Base-by-base conservation (phyloP, 495 filamentous ascomycete species). In the Alectoria sarmentosa region DNA sequence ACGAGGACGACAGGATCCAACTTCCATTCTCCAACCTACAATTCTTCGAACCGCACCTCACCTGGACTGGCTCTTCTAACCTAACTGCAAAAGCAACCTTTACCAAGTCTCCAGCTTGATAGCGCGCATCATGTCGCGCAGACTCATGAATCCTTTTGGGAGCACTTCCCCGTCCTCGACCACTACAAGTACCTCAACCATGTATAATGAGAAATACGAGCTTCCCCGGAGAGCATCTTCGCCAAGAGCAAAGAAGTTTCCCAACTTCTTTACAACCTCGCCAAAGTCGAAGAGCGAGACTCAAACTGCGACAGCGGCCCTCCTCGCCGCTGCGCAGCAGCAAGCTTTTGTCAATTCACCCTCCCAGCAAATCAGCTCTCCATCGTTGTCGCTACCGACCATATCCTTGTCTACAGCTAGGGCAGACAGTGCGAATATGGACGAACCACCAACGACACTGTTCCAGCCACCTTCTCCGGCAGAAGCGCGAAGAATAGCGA, bases 331-430 rank as follows among this genome's bases (percentile, higher is more conserved):
- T 41, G 74, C 79, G 42, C 77, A 81, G 69, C 82, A 88, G 76
- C 82, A 84, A 60, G 77, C 83, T 64, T 71, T 82, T 48, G 76
- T 81, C 69, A 77, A 80, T 66, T 78, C 80, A 63, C 77, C 86
- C 41, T 81, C 86, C 57, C 82, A 87, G 46, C 79, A 84, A 60
- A 88, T 90, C 68, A 87, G 84, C 62, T 84, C 86, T 46, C 78
- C 90, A 38, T 85, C 86, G 70, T 75, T 93, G 67, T 91, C 91
- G 52, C 77, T 98, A 70, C 94, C 94, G 41, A 92, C 89, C 56
- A 98, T 98, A 66, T 96, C 89, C 34, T 83, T 98, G 41, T 96
- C 93, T 9, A 91, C 91, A 14, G 91, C 92, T 62, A 89, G 86
- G 17, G 89, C 86, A 42, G 91, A 91, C 64, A 91, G 90, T 69